These are phyloP conservation scores for Symbiodinium pilosum DNA, from an alignment of 73 alveolate species.

Conservation along the genomic window DNA sequence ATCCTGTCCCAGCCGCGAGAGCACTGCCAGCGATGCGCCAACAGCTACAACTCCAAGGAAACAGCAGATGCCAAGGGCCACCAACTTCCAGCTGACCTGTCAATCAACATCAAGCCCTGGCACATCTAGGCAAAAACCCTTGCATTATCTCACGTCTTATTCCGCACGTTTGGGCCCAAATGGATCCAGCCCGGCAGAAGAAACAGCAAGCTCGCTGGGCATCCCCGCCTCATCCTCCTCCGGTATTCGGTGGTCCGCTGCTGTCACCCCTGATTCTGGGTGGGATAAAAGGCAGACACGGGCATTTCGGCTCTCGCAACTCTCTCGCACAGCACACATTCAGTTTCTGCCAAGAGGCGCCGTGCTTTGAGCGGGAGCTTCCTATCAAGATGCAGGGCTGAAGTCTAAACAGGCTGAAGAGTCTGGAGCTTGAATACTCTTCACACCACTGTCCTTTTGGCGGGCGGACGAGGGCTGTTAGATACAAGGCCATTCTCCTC, in stretches of 20 bases:
- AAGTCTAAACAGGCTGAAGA: too few relatives aligned
- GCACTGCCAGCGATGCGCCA: slow-evolving; percentile 79
- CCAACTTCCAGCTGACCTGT: slow-evolving; percentile 82
- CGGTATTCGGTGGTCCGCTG: slow-evolving; percentile 73
- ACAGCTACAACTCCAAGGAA: slow-evolving; percentile 70
- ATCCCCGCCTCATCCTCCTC: slow-evolving; percentile 43
- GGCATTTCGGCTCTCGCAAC: too few relatives aligned
- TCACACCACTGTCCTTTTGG: background rate
- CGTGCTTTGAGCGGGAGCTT: slow-evolving; percentile 18
- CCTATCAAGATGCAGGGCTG: background rate
- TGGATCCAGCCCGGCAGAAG: too few relatives aligned
- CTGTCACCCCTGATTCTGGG: slow-evolving; percentile 43
- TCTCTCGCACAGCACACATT: background rate
- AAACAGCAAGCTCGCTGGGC: background rate
- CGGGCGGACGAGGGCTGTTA: slow-evolving; percentile 40
- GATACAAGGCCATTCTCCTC: slow-evolving; percentile 47
- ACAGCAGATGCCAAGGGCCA: slow-evolving; percentile 75
- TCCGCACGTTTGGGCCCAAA: too few relatives aligned
- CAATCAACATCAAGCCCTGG: background rate
- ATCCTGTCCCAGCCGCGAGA: slow-evolving; percentile 33
- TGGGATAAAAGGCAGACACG: too few relatives aligned
- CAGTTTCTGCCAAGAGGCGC: background rate
- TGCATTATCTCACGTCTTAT: too few relatives aligned
- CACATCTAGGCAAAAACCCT: too few relatives aligned
- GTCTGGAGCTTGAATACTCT: background rate